Conservation (phyloP, 345 rosid species). For the Pseudoturritis turrita region DNA sequence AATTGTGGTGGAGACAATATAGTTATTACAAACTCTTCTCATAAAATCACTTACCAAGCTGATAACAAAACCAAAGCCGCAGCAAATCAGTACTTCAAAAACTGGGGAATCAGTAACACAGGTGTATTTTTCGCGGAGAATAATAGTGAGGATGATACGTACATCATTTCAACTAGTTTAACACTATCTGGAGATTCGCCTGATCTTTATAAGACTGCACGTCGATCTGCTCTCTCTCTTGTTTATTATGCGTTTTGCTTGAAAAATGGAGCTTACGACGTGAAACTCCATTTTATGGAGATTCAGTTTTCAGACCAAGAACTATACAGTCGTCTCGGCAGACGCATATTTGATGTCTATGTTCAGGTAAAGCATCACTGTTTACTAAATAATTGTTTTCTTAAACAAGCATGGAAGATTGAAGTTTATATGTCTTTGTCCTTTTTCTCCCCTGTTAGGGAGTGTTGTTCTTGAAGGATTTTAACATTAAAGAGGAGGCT, state of each 20-base stretch:
- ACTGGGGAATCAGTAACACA: constrained; percentile 22
- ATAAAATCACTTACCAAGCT: constrained; percentile 7
- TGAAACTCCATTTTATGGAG: constrained; percentile 61
- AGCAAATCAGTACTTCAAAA: neutral
- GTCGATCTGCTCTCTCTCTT: constrained; percentile 54
- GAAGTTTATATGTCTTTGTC: neutral
- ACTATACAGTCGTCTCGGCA: constrained; percentile 38
- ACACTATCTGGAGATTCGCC: neutral
- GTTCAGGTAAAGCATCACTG: constrained; percentile 34
- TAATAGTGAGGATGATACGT: neutral
- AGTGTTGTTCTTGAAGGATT: constrained; percentile 32
- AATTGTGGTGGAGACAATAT: constrained; percentile 20
- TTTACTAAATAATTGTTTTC: no score
- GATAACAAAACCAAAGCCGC: neutral
- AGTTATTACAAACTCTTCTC: neutral
- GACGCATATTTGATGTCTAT: constrained; percentile 55
- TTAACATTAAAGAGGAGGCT: constrained; percentile 44
- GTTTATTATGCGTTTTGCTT: constrained; percentile 64
- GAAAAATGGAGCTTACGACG: constrained; percentile 45
- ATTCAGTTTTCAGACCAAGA: constrained; percentile 41
- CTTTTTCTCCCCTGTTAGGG: neutral
- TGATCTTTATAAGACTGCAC: constrained; percentile 41
- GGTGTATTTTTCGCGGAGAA: neutral
- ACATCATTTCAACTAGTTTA: neutral
- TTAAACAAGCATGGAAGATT: neutral